Evolutionary conservation across 306 rosid species (phyloP).

Genomic region (Glycine soja): DNA sequence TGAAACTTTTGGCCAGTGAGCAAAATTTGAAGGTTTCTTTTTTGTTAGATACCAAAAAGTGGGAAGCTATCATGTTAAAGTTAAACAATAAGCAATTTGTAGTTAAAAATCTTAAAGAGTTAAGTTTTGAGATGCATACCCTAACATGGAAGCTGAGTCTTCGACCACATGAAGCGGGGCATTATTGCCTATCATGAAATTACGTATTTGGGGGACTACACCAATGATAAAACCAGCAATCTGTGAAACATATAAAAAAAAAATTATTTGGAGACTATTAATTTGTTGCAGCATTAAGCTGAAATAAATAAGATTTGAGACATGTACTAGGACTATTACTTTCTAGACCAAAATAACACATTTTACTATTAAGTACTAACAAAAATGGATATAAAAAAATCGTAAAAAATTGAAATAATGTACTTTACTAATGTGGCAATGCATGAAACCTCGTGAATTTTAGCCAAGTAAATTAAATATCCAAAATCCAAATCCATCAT

Average conservation of each 20-base stretch:
- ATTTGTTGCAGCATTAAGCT: not conserved
- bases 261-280: not conserved
- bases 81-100: not conserved
- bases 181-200: conserved; percentile 56
- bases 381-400: not conserved
- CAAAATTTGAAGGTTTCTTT: not conserved
- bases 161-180: conserved; percentile 82
- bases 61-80: not conserved
- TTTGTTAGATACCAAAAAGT: not conserved
- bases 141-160: conserved; percentile 69
- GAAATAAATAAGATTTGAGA: not conserved
- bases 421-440: not conserved
- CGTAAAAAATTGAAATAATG: not conserved
- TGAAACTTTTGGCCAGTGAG: not conserved
- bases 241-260: conserved; percentile 38
- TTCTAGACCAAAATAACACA: no score
- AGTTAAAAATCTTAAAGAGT: not conserved
- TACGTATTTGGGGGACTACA: conserved; percentile 59
- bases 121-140: conserved; percentile 57
- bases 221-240: conserved; percentile 73
- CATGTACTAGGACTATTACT: not conserved
- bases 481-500: not conserved
- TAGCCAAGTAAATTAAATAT: not conserved
- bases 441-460: not conserved
- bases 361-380: no score